Conservation (phyloP, 2,329 filamentous ascomycete species). For the Elsinoe perseae region DNA sequence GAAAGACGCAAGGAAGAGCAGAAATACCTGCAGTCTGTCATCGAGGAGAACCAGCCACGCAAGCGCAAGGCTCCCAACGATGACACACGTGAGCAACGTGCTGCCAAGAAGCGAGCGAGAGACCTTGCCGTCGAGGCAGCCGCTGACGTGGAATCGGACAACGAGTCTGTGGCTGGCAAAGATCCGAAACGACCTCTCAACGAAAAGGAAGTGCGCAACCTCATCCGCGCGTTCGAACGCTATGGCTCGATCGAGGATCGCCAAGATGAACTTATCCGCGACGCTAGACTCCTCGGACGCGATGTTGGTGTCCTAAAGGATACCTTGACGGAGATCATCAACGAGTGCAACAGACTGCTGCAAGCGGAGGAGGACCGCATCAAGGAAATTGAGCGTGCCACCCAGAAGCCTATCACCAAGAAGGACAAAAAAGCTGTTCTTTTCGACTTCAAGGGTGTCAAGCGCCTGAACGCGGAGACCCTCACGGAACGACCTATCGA, state of each 20-base stretch:
- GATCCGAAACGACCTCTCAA: constrained; percentile 86
- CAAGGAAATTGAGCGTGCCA: constrained; percentile 57
- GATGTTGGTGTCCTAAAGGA: constrained; percentile 71
- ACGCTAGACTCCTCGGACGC: constrained; percentile 75
- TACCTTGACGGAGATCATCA: constrained; percentile 69
- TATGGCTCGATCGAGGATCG: constrained; percentile 88
- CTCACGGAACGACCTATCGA: constrained; percentile 86
- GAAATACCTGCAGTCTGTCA: constrained; percentile 69
- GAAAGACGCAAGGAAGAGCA: constrained; percentile 80
- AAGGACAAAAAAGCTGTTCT: constrained; percentile 97
- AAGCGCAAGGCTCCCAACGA: constrained; percentile 59
- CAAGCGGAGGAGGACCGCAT: constrained; percentile 63
- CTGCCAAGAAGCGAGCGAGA: constrained; percentile 60
- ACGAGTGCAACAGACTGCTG: constrained; percentile 61
- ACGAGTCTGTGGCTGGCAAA: constrained; percentile 44
- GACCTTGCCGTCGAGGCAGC: constrained; percentile 56
- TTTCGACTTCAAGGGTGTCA: constrained; percentile 88
- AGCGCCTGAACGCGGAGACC: constrained; percentile 92
- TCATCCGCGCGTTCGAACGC: constrained; percentile 82
- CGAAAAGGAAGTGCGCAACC: constrained; percentile 86
- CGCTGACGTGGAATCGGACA: constrained; percentile 50
- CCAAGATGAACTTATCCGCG: constrained; percentile 75
- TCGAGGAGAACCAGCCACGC: constrained; percentile 78
- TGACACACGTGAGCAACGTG: constrained; percentile 56
- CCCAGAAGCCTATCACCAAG: constrained; percentile 78